Conservation (phyloP, 768 basidiomycete species). For the Lactarius hatsudake region DNA sequence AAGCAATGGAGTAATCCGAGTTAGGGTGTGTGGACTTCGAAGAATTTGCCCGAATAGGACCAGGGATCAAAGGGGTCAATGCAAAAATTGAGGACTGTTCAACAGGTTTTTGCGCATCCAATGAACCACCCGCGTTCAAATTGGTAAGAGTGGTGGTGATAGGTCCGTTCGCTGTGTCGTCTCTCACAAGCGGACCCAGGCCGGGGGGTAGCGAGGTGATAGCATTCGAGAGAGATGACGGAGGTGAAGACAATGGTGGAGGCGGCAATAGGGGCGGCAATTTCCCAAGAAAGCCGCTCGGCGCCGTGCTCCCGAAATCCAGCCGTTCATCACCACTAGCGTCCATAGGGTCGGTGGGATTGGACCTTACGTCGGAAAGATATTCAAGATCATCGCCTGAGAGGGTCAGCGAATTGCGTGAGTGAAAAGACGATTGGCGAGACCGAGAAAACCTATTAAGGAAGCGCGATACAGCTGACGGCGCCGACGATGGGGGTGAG, state of each 20-base stretch:
- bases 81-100: neutral
- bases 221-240: neutral
- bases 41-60: neutral
- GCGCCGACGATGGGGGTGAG: slow-evolving; percentile 30
- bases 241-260: slow-evolving; percentile 15
- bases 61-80: slow-evolving; percentile 6
- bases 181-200: neutral
- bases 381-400: slow-evolving; percentile 82
- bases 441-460: slow-evolving; percentile 66
- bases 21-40: neutral
- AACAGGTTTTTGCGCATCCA: neutral
- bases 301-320: slow-evolving; percentile 42
- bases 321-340: slow-evolving; percentile 36
- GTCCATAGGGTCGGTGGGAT: slow-evolving; percentile 40
- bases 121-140: neutral
- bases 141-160: neutral
- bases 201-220: neutral
- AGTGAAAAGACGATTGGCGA: slow-evolving; percentile 40
- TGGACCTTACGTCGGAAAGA: slow-evolving; percentile 65
- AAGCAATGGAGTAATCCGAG: neutral
- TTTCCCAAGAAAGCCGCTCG: slow-evolving; percentile 36
- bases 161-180: neutral
- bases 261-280: slow-evolving; percentile 23
- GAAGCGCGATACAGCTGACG: slow-evolving; percentile 81
- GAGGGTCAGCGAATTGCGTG: slow-evolving; percentile 60